Percentiles rank a stretch among this genome's conserved stretches.
Conservation (phyloP, 257 asterid genomes). For the Lycium barbarum region DNA sequence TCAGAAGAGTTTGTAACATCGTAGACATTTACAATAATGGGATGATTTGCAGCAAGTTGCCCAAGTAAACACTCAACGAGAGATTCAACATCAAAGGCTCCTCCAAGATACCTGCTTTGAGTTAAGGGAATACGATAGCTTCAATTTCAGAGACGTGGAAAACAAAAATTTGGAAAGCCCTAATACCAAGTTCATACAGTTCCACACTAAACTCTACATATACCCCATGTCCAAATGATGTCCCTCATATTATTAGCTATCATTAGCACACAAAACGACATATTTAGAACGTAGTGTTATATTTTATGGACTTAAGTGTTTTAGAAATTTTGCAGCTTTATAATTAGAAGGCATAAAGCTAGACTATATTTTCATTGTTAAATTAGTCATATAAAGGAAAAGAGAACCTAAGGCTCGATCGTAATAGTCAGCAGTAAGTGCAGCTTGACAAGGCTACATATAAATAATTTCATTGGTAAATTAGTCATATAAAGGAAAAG, state of each 20-base stretch:
- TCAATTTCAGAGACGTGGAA: neutral
- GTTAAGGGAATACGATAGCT: conserved; percentile 18
- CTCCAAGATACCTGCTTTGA: conserved; percentile 79
- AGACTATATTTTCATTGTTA: neutral
- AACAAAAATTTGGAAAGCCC: neutral
- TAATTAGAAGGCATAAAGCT: neutral
- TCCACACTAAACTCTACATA: neutral
- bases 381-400: neutral
- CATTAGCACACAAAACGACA: neutral
- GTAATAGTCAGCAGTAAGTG: neutral
- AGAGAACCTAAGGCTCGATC: neutral
- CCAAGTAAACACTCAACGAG: conserved; percentile 89
- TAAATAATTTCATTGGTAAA: neutral
- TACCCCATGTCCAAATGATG: neutral
- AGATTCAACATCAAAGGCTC: conserved; percentile 92
- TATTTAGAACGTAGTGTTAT: neutral
- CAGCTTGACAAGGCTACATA: neutral
- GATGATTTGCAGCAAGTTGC: conserved; percentile 88
- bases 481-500: neutral
- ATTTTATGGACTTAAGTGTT: neutral
- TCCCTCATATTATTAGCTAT: neutral
- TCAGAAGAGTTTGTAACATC: conserved; percentile 84
- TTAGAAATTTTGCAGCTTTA: neutral
- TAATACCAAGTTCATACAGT: neutral
- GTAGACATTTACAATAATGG: conserved; percentile 77